Evolutionary conservation across 208 protist genomes (phyloP).

Genomic region (Kentomonas sorsogonicus): DNA sequence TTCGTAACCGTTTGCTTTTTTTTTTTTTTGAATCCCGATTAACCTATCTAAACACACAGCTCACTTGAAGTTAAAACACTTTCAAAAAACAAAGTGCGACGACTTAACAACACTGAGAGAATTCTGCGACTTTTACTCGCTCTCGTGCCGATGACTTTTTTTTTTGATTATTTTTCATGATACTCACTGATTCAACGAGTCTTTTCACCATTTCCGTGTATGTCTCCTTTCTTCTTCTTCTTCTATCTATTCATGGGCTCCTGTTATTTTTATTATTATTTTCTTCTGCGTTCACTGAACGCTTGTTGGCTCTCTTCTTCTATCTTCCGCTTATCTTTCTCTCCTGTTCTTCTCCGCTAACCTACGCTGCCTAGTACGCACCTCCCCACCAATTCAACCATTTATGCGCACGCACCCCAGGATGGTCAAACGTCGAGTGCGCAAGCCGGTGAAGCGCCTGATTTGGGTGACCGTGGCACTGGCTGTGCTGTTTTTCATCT

Average conservation of each 20-base stretch:
- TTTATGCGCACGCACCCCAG: not conserved
- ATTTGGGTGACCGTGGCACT: too few relatives aligned
- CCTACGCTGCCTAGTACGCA: not conserved
- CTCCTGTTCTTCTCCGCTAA: not conserved
- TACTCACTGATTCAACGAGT: not conserved
- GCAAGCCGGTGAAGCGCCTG: too few relatives aligned
- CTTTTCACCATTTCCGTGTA: not conserved
- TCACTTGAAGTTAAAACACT: too few relatives aligned
- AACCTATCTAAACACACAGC: not conserved
- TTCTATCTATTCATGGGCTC: not conserved
- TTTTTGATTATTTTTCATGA: constrained; percentile 1
- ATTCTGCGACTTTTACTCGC: too few relatives aligned
- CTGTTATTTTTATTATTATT: constrained; percentile 10
- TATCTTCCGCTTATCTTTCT: constrained; percentile 1
- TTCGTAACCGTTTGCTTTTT: not conserved
- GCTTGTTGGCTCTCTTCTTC: not conserved
- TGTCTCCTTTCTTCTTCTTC: not conserved
- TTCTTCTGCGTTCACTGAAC: constrained; percentile 11
- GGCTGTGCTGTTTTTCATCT: too few relatives aligned
- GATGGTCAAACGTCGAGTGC: too few relatives aligned
- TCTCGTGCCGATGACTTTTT: too few relatives aligned
- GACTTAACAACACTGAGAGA: too few relatives aligned
- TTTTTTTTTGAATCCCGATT: not conserved
- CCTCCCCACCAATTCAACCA: too few relatives aligned
- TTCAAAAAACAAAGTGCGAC: too few relatives aligned